Evolutionary conservation across 148 eudicot species (phyloP).

Genomic region (Arbutus unedo): DNA sequence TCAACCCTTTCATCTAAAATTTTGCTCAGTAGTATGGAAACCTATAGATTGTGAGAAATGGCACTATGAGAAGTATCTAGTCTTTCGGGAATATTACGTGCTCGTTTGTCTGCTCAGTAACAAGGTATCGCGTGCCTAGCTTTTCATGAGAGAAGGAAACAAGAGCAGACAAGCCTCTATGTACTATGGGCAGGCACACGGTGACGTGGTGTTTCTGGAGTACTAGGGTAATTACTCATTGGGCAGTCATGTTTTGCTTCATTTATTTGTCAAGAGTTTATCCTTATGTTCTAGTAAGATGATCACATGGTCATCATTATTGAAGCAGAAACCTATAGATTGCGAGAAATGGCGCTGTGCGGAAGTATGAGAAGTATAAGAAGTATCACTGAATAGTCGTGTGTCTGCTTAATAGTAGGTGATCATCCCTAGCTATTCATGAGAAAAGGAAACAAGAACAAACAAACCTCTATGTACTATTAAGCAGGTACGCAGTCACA

Average conservation of each 20-base stretch:
- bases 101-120: neutral
- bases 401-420: neutral
- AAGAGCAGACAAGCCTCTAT: neutral
- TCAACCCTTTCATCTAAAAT: too few relatives aligned
- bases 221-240: neutral
- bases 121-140: neutral
- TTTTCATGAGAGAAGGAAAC: neutral
- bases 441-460: neutral
- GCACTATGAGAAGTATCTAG: neutral
- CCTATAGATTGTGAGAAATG: neutral
- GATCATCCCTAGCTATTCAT: neutral
- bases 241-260: neutral
- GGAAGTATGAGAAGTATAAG: neutral
- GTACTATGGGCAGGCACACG: too few relatives aligned
- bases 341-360: neutral
- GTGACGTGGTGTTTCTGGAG: too few relatives aligned
- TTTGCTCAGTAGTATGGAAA: neutral
- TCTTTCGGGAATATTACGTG: too few relatives aligned
- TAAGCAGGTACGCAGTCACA: neutral
- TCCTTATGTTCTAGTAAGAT: too few relatives aligned
- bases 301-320: too few relatives aligned
- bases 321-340: neutral
- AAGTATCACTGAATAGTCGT: too few relatives aligned
- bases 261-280: too few relatives aligned
- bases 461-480: too few relatives aligned